Percentiles rank a stretch among this genome's conserved stretches.
These are phyloP conservation scores for Citropsis articulata DNA, from an alignment of 345 rosid species.

Conservation along the genomic window DNA sequence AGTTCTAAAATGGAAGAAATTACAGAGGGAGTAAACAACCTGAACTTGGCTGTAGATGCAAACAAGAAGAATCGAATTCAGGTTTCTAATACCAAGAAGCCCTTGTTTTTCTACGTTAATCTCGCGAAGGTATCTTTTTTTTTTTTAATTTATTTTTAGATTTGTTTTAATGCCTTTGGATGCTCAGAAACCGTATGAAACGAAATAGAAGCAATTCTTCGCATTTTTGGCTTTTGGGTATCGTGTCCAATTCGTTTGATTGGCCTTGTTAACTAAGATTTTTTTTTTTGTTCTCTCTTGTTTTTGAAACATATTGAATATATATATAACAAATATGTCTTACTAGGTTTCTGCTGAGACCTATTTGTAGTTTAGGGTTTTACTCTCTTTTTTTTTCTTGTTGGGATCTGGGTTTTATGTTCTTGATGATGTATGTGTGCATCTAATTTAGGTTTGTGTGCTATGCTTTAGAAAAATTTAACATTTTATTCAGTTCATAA, in stretches of 20 bases:
- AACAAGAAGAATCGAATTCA: conserved; percentile 87
- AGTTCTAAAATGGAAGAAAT: conserved; percentile 62
- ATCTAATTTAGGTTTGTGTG: not conserved
- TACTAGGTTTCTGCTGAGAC: not conserved
- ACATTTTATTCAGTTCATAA: not conserved
- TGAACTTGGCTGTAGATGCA: conserved; percentile 46
- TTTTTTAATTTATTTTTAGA: no score
- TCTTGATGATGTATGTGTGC: not conserved
- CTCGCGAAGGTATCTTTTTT: conserved; percentile 70
- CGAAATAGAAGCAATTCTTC: not conserved
- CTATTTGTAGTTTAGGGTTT: not conserved
- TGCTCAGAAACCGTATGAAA: not conserved
- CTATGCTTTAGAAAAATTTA: not conserved
- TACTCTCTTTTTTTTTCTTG: no score
- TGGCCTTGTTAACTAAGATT: not conserved
- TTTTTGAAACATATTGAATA: not conserved
- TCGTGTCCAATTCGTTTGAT: not conserved
- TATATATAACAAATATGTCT: not conserved
- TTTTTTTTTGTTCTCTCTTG: not conserved
- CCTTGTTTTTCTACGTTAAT: conserved; percentile 91
- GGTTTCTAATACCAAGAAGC: conserved; percentile 93
- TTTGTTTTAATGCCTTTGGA: not conserved
- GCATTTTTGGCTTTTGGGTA: not conserved
- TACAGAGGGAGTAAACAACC: conserved; percentile 60
- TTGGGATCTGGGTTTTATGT: conserved; percentile 10